These are phyloP conservation scores for Zygoascus ofunaensis DNA, from an alignment of 805 yeast genomes.

Conservation along the genomic window DNA sequence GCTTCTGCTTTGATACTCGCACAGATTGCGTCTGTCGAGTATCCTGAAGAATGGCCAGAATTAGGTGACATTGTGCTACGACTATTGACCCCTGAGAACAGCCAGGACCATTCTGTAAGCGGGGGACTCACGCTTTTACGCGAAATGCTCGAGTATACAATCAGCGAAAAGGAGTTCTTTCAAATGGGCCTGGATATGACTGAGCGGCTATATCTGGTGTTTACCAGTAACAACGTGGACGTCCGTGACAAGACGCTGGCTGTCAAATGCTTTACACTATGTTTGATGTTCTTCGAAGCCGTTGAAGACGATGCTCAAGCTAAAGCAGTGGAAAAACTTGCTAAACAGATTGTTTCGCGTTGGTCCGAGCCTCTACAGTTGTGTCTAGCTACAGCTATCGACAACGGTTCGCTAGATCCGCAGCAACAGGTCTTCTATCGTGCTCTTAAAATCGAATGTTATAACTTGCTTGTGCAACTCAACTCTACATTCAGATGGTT, in stretches of 20 bases:
- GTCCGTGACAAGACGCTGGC: constrained; percentile 29
- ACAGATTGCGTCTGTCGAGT: constrained; percentile 81
- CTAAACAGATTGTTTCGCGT: not conserved
- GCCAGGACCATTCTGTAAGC: constrained; percentile 25
- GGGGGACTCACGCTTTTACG: constrained; percentile 30
- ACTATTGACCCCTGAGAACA: constrained; percentile 32
- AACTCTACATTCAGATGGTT: constrained; percentile 4
- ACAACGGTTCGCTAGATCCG: not conserved
- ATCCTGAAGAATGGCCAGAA: constrained; percentile 93
- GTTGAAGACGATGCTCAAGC: constrained; percentile 13
- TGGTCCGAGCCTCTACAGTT: not conserved
- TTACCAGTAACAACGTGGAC: constrained; percentile 5
- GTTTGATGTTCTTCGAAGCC: constrained; percentile 23
- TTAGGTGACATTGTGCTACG: constrained; percentile 24
- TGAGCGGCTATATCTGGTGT: constrained; percentile 15
- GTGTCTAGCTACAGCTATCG: not conserved
- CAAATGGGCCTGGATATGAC: constrained; percentile 40
- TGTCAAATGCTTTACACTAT: constrained; percentile 27
- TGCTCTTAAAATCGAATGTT: constrained; percentile 7
- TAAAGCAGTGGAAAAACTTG: constrained; percentile 2
- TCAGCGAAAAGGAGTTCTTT: constrained; percentile 81
- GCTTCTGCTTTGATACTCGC: constrained; percentile 67
- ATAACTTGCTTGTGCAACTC: constrained; percentile 1
- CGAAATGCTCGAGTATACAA: constrained; percentile 78
- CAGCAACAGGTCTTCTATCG: not conserved